Base-by-base conservation (phyloP, 1,284 basidiomycete species). In the Leucocoprinus gongylophorus region DNA sequence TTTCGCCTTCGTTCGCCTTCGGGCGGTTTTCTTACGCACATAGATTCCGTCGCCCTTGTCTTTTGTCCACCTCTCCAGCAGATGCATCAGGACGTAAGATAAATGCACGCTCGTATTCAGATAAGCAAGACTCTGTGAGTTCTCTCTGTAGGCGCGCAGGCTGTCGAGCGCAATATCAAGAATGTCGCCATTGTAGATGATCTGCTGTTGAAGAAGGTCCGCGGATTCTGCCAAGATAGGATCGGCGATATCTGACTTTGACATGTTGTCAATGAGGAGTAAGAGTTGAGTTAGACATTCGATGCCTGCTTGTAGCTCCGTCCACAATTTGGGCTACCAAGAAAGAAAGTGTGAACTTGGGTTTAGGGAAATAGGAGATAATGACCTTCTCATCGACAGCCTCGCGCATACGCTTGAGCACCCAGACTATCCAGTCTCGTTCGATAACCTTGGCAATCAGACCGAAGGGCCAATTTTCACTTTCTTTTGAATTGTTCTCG, bases 151-250 rank as follows among this genome's bases (percentile, higher is more conserved):
- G 30, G 74, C 71, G 39, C 80, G 74, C 50, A 97, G 67, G 50
- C 88, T 83, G 23, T 87, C 83, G 38, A 93, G 71, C 0, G 91
- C 80, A 20, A 93, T 81, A 61, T 97, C 93, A 44, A 97, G 80
- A 15, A 94, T 84, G 57, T 95, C 91, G 32, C 90, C 91, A 61
- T 94, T 93, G 71, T 97, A 97, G 61, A 97, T 86, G 37, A 97
- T 71, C 66, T 95, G 90, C 59, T 92, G 83, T 61, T 92, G 89
- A 2, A 97, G 73, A 12, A 85, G 72, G 53, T 82, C 81, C 33
- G 92, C 88, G 5, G 85, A 85, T 40, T 95, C 88, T 32, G 73
- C 69, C 54, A 91, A 74, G 3, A 76, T 76, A n/a, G 79, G 68
- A 50, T 84, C 83, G 35, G 59, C 57, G 32, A 67, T 64, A 47